Base-by-base conservation (phyloP, 441 rosid species). In the Syzygium syzygioides region DNA sequence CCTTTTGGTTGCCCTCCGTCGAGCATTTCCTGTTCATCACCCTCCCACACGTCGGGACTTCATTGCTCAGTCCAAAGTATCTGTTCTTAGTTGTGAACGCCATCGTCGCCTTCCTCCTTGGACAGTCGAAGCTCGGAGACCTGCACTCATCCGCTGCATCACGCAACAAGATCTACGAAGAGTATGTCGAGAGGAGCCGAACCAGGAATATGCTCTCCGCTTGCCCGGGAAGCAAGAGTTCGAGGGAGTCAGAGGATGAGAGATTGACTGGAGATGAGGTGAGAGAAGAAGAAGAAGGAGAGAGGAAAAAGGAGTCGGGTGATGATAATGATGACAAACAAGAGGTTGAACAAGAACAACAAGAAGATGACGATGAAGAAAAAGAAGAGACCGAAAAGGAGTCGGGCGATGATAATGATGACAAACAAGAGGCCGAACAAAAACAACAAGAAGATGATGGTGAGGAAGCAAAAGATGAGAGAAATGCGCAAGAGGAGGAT, bases 11-110 rank as follows among this genome's bases (percentile, higher is more conserved):
- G 55, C 91, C 92, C 85, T 88, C 87, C 56, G 76, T 90, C 55
- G 86, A 91, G 86, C 87, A 90, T 19, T 87, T 88, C 55, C 23
- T 89, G 55, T 87, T 91, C 54, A 83, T 86, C 18, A 85, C 92
- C 57, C 87, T 93, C 59, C 92, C 92, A 0, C 76, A 55, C 62
- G 28, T 90, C 52, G 86, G 87, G 86, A 88, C 93, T 62, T 93
- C 86, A 28, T 86, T 90, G 55, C 88, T 86, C 50, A 88, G 88
- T 60, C 95, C 96, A 3, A 93, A 89, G 87, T 93, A 92, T 79
- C 89, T 94, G 92, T 94, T 95, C 86, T 7, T 95, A 14, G 90
- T 94, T 3, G 93, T 92, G 50, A 95, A 95, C 88, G 91, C 91
- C 59, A 95, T 95, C 64, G 91, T 95, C 71, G 89, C 87, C 85